Evolutionary conservation across 441 rosid species (phyloP).

Genomic region (Macaranga tanarius): DNA sequence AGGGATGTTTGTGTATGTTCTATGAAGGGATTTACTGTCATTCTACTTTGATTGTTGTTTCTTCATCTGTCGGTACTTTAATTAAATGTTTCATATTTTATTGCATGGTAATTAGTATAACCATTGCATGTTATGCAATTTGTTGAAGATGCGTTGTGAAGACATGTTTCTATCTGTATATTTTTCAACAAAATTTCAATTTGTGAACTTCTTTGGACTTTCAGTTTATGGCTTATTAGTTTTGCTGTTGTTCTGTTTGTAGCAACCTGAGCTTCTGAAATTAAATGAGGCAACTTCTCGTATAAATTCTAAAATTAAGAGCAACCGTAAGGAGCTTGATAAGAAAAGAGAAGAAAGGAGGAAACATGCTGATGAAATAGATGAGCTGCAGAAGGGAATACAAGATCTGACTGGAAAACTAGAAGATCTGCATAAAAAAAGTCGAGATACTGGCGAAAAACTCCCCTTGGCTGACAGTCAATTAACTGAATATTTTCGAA

Average conservation of each 20-base stretch:
- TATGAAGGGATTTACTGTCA: not conserved
- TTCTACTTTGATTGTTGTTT: not conserved
- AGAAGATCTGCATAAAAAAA: constrained; percentile 70
- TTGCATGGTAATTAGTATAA: not conserved
- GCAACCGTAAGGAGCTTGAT: constrained; percentile 74
- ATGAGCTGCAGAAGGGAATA: constrained; percentile 68
- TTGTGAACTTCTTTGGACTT: not conserved
- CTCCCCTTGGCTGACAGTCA: constrained; percentile 81
- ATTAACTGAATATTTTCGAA: constrained; percentile 76
- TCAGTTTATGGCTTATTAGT: constrained; percentile 20
- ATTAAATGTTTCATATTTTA: not conserved
- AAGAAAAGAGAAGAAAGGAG: constrained; percentile 71
- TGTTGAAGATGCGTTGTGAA: not conserved
- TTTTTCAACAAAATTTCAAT: not conserved
- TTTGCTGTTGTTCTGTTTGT: constrained; percentile 23
- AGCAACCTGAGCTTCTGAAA: constrained; percentile 97
- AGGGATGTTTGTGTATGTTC: not conserved
- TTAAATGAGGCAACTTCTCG: constrained; percentile 85
- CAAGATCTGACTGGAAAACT: constrained; percentile 74
- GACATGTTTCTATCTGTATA: not conserved
- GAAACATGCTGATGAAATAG: constrained; percentile 65
- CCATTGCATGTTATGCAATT: not conserved
- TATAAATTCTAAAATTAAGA: constrained; percentile 81
- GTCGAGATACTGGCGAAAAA: constrained; percentile 76
- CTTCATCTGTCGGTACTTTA: not conserved